Base-by-base conservation (phyloP, 768 basidiomycete species). In the Lactifluus piperatus region DNA sequence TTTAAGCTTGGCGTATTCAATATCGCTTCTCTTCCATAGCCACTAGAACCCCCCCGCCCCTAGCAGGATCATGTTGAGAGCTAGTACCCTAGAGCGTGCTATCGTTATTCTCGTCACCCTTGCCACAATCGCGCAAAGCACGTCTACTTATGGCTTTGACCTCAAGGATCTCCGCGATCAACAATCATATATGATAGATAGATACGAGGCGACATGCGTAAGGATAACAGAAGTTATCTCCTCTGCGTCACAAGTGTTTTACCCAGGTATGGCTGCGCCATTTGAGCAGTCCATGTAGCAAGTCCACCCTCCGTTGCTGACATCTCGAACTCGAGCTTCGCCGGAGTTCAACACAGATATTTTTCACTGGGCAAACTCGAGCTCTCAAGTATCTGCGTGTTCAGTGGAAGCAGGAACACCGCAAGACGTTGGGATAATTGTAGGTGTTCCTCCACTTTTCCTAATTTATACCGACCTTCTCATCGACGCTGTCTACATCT, bases 331-430 rank as follows among this genome's bases (percentile, higher is more conserved):
- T 10, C 8, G 18, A 51, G 64, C 34, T 2, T 51, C 60, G 3
- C 14, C 29, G 8, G 11, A 49, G 13, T 64, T 54, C 32, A 18
- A 13, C 3, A 24, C 44, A 4, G 64, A 63, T 29, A 60, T 59
- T 20, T 44, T 41, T 29, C 64, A 65, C 43, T 63, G 58, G 64
- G 51, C 58, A 11, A 41, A 53, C 9, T 56, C 65, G 5, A 64
- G 63, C 45, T 53, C 54, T 9, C 54, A 64, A 37, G 49, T 53
- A 3, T 36, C 65, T 14, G 49, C 47, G 10, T 66, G 65, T 41
- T 61, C 62, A 5, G 65, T 66, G 5, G 59, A 64, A 24, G 57
- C 65, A 0, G 65, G 63, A 3, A 62, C 59, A 0, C 46, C 63
- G 0, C 39, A 37, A 10, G 65, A 66, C 39, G 54, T 66, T 24